Base-by-base conservation (phyloP, 2,329 filamentous ascomycete genomes). In the Graphilbum sp. region DNA sequence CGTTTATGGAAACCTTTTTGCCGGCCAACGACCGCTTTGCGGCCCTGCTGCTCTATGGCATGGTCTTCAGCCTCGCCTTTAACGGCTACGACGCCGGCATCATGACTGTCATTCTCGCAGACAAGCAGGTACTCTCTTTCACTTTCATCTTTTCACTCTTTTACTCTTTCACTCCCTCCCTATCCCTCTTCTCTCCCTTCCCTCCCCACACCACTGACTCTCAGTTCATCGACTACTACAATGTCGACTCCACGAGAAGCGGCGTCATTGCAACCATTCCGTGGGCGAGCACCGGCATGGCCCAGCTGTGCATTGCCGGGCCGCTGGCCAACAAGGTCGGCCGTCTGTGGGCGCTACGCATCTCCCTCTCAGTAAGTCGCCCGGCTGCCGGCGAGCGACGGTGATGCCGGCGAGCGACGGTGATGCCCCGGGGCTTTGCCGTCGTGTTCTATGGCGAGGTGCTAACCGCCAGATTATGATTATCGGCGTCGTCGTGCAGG, bases 11-110 rank as follows among this genome's bases (percentile, higher is more conserved):
- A 9, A 38, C 37, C 1, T 38, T 38, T 19, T 30, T 38, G 16
- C 37, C 37, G 23, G 17, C 32, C 15, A 30, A 38, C 17, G 37
- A 38, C 25, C 37, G 37, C 25, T 38, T 34, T 31, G 37, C 37
- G 16, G 37, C 37, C 2, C 23, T 38, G 4, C 23, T 38, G 8
- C 32, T 38, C 23, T 38, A 38, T 17, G 37, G 37, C 12, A 38
- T 38, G 37, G 32, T 38, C 8, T 34, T 38, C 32, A 34, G 37
- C 19, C 32, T 38, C 4, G 32, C 32, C 18, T 38, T 38, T 18
- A 38, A 38, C 11, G 37, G 37, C 24, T 38, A 38, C 16, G 37
- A 38, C 16, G 32, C 37, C 13, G 37, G 37, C 11, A 38, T 38
- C 25, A 38, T 38, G 37, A 38, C 37, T 2, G 37, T 38, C 17